Conservation (phyloP, 2,329 filamentous ascomycete genomes). For the Clonostachys sp. region DNA sequence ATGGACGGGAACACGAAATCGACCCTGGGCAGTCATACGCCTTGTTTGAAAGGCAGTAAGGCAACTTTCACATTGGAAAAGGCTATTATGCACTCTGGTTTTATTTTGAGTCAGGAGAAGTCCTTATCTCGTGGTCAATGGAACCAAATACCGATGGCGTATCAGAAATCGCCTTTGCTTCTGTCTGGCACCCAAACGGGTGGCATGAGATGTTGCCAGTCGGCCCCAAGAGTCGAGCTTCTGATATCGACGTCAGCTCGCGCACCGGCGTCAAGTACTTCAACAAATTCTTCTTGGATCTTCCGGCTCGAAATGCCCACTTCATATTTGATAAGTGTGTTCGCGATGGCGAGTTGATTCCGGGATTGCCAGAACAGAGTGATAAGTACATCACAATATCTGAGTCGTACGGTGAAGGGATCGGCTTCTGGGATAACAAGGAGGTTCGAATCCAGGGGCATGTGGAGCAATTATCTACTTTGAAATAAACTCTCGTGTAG, state of each 20-base stretch:
- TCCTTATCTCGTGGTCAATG: neutral
- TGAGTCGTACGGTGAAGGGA: neutral
- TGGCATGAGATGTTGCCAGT: neutral
- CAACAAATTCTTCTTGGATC: neutral
- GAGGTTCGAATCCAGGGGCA: neutral
- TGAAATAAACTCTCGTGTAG: neutral
- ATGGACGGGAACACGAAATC: neutral
- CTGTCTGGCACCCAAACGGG: neutral
- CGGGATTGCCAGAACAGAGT: neutral
- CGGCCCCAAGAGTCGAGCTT: neutral
- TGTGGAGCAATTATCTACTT: neutral
- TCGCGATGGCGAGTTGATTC: slow-evolving; percentile 43
- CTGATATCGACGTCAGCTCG: neutral
- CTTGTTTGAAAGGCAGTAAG: neutral
- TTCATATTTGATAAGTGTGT: slow-evolving; percentile 11
- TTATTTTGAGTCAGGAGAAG: neutral
- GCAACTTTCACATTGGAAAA: neutral
- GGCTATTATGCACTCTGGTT: neutral
- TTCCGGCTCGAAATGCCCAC: neutral
- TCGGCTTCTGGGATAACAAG: neutral
- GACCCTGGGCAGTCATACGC: neutral
- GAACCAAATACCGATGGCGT: neutral
- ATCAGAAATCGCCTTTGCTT: neutral
- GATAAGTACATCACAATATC: neutral
- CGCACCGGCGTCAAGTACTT: neutral